These are phyloP conservation scores for Zymoseptoria crescenta DNA, from an alignment of 2,329 filamentous ascomycete species.

Conservation along the genomic window DNA sequence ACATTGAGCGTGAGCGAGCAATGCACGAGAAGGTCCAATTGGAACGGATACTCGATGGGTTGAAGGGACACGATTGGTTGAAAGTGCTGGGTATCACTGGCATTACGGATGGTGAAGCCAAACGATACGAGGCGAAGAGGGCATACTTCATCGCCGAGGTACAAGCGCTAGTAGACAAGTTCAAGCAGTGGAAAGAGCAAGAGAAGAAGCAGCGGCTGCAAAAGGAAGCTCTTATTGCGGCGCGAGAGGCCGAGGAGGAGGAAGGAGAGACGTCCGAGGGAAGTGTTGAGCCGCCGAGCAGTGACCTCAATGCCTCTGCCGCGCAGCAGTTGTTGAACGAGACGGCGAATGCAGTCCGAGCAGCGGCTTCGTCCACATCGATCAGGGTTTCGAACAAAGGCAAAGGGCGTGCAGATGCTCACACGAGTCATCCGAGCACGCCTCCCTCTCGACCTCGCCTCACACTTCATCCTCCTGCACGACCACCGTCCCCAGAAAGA, in stretches of 20 bases:
- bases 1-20: slow-evolving; percentile 58
- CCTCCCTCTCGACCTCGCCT: slow-evolving; percentile 3
- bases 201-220: slow-evolving; percentile 76
- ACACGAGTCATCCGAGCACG: slow-evolving; percentile 7
- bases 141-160: slow-evolving; percentile 80
- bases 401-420: slow-evolving; percentile 24
- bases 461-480: slow-evolving; percentile 16
- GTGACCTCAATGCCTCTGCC: slow-evolving; percentile 61
- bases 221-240: slow-evolving; percentile 56
- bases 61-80: slow-evolving; percentile 89
- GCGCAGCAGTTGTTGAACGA: slow-evolving; percentile 71
- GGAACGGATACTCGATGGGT: slow-evolving; percentile 65
- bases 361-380: slow-evolving; percentile 12
- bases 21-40: slow-evolving; percentile 60
- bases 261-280: slow-evolving; percentile 32
- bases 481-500: slow-evolving; percentile 34
- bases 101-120: slow-evolving; percentile 77
- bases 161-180: slow-evolving; percentile 74
- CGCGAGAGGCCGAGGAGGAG: slow-evolving; percentile 40
- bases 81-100: slow-evolving; percentile 82
- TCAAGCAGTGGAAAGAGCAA: slow-evolving; percentile 77
- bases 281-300: slow-evolving; percentile 51
- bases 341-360: slow-evolving; percentile 47
- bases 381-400: slow-evolving; percentile 27
- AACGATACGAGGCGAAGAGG: slow-evolving; percentile 76